Conservation (phyloP, 1,284 basidiomycete genomes). For the Puccinia triticina region DNA sequence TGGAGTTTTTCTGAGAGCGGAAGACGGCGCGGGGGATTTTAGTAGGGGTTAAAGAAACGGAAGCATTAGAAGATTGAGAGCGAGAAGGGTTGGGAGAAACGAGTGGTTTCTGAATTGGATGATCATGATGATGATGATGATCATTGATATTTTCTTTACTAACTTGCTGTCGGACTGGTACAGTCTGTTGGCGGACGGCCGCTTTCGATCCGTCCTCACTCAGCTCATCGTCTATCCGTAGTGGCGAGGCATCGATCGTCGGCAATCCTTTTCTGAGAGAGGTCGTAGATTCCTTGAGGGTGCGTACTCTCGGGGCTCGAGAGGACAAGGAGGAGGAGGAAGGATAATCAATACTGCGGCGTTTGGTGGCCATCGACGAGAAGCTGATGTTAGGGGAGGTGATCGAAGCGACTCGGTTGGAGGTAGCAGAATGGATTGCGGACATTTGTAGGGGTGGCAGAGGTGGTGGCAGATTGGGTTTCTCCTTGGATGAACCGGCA, state of each 20-base stretch:
- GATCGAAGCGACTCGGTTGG: conserved; percentile 68
- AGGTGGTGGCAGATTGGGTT: conserved; percentile 60
- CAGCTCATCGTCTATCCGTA: conserved; percentile 41
- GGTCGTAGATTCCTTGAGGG: conserved; percentile 71
- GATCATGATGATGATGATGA: conserved; percentile 3
- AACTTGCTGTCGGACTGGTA: conserved; percentile 22
- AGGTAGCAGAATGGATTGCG: conserved; percentile 74
- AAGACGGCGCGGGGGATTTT: conserved; percentile 84
- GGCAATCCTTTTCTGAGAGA: conserved; percentile 64
- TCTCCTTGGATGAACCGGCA: conserved; percentile 71
- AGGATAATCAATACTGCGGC: conserved; percentile 60
- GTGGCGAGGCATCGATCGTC: conserved; percentile 76
- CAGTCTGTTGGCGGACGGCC: neutral
- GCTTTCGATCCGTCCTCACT: neutral
- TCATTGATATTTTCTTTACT: conserved; percentile 43
- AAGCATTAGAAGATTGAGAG: conserved; percentile 28
- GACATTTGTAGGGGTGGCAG: conserved; percentile 86
- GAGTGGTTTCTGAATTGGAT: neutral
- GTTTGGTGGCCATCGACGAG: conserved; percentile 60
- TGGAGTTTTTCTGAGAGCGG: conserved; percentile 13
- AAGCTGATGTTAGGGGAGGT: conserved; percentile 66
- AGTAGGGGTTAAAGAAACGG: conserved; percentile 68
- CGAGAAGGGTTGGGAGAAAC: conserved; percentile 3
- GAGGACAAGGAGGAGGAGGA: conserved; percentile 61
- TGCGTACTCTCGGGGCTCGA: conserved; percentile 57